Conservation (phyloP, 2,329 filamentous ascomycete species). For the Neopestalotiopsis rosae region DNA sequence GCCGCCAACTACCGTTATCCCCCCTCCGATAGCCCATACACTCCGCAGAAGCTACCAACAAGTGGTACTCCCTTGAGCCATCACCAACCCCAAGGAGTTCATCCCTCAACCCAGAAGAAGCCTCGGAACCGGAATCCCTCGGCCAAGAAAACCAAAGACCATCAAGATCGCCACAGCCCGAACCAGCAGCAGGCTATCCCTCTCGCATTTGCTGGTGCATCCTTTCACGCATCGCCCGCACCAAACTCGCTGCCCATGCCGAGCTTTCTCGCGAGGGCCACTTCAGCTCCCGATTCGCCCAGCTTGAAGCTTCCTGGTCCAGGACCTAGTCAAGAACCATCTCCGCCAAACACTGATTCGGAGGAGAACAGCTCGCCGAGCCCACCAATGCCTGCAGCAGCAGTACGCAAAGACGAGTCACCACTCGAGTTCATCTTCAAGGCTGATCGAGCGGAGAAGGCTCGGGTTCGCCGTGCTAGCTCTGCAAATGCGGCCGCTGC, state of each 20-base stretch:
- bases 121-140: conserved; percentile 30
- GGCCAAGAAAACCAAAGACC: conserved; percentile 32
- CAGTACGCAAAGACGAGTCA: conserved; percentile 59
- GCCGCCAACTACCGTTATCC: conserved; percentile 40
- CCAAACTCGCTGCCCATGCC: conserved; percentile 17
- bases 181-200: conserved; percentile 50
- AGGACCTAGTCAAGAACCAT: conserved; percentile 47
- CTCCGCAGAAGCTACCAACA: conserved; percentile 50
- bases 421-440: conserved; percentile 91
- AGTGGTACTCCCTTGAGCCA: conserved; percentile 39
- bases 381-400: conserved; percentile 36
- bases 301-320: conserved; percentile 47
- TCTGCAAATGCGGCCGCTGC: conserved; percentile 46
- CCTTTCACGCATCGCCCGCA: conserved; percentile 67
- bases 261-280: conserved; percentile 58
- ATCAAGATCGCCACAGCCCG: conserved; percentile 49
- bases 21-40: conserved; percentile 40
- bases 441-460: conserved; percentile 80
- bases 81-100: conserved; percentile 25
- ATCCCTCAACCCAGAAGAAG: conserved; percentile 36
- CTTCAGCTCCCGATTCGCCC: conserved; percentile 70
- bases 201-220: conserved; percentile 85
- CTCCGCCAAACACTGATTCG: conserved; percentile 58
- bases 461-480: conserved; percentile 61
- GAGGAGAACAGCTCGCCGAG: conserved; percentile 53